These are phyloP conservation scores for Starmerella vaccinii DNA, from an alignment of 805 yeast species.

Conservation along the genomic window DNA sequence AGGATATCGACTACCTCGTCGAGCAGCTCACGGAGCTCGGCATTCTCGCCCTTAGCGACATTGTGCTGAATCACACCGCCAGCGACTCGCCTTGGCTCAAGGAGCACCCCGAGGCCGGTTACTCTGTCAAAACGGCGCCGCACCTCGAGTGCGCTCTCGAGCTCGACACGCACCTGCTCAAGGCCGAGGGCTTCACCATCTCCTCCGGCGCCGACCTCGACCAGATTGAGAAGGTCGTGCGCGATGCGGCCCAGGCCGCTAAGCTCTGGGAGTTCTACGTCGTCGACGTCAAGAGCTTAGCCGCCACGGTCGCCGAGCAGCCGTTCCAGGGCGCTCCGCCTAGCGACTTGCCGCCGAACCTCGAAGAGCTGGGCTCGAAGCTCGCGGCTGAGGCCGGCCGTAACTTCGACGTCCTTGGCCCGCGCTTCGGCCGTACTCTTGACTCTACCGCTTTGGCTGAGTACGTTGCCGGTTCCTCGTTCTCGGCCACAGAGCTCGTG, in stretches of 20 bases:
- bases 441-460: constrained; percentile 43
- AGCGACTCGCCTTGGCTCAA: constrained; percentile 76
- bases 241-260: constrained; percentile 38
- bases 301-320: constrained; percentile 28
- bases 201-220: constrained; percentile 45
- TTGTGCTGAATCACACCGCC: constrained; percentile 93
- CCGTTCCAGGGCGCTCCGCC: constrained; percentile 39
- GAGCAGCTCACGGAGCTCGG: constrained; percentile 41
- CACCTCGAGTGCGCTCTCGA: constrained; percentile 78
- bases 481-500: constrained; percentile 37
- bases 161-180: constrained; percentile 60
- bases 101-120: constrained; percentile 85
- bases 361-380: constrained; percentile 36
- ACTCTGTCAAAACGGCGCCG: constrained; percentile 78
- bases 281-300: constrained; percentile 37
- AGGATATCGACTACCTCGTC: constrained; percentile 47
- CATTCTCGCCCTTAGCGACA: constrained; percentile 74
- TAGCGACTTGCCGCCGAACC: constrained; percentile 30
- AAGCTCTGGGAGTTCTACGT: constrained; percentile 86
- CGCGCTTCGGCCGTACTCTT: constrained; percentile 48
- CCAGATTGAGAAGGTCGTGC: constrained; percentile 53
- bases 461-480: constrained; percentile 34
- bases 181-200: constrained; percentile 44
- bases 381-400: constrained; percentile 38
- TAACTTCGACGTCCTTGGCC: constrained; percentile 35